Evolutionary conservation across 2,329 filamentous ascomycete genomes (phyloP), one percentile per base, ranked within the genome.

Genomic region (Juglanconis oblonga): DNA sequence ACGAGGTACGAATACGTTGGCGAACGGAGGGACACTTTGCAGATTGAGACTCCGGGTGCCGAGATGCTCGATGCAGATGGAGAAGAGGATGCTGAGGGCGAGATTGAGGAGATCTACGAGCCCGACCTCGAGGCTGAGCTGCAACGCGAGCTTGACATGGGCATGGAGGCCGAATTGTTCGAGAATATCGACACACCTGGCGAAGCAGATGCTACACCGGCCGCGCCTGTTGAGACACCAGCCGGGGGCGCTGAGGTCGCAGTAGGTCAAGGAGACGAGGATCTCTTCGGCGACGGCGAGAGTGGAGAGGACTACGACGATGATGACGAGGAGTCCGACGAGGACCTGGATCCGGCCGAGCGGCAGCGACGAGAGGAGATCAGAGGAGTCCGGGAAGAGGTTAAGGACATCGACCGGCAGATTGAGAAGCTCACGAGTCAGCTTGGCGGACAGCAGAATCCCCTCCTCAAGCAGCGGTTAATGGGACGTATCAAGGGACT

Each of bases 1-100:
- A 84, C 87, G 13, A 80, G 78, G 55, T 89, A 84, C 67, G 87
- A 92, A 68, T 79, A 89, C 68, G 77, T 90, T 53, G 85, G 89
- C 62, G 78, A 86, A 49, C 74, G 73, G 48, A 53, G 62, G 35
- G 56, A 53, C 33, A 62, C 69, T 61, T 24, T 68, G 50, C 61
- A 62, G 48, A 52, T 55, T 9, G 61, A 59, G 40, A 63, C 61
- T 9, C 58, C 61, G 5, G 61, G 57, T 57, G 48, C 36, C 33
- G 78, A 73, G n/a, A 79, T 74, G 17, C 80, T 83, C 13, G 82
- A 81, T 1, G 76, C 78, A 40, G 70, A 73, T 7, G 76, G 87
- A 58, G 83, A 87, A 5, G 87, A 62, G 13, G 68, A 72, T 40
- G 69, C 68, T n/a, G 65, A 67, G 36, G 74, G 72, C 55, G 77